phyloP scores from a whole-genome alignment of 805 yeast genomes.

The Yamadazyma takamatsuzukensis region DNA sequence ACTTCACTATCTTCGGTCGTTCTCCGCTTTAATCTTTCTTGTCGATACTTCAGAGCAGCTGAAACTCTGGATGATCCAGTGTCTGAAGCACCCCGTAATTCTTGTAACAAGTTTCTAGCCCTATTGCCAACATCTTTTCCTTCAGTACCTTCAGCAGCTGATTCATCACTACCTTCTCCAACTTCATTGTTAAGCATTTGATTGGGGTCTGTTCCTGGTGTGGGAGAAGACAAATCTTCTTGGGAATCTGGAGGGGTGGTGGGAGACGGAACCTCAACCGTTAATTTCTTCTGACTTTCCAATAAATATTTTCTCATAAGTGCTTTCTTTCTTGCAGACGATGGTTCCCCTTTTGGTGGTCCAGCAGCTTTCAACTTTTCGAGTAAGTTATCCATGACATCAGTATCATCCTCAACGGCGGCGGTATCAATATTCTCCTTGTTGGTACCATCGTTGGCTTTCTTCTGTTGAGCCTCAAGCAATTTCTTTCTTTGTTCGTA shows the following conservation, averaged over 20 bases:
- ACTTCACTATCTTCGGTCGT: slow-evolving; percentile 7
- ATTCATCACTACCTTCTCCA: slow-evolving; percentile 11
- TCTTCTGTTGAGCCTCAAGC: slow-evolving; percentile 45
- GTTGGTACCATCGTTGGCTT: slow-evolving; percentile 7
- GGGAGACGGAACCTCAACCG: slow-evolving; percentile 5
- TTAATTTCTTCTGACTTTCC: slow-evolving; percentile 26
- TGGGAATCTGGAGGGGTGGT: slow-evolving; percentile 1
- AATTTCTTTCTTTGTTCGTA: slow-evolving; percentile 74
- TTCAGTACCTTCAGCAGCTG: slow-evolving; percentile 4
- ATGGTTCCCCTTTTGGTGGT: slow-evolving; percentile 69
- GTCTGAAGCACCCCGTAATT: slow-evolving; percentile 43
- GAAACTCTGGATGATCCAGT: slow-evolving; percentile 18
- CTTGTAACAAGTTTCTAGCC: slow-evolving; percentile 62
- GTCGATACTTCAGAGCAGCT: slow-evolving; percentile 43
- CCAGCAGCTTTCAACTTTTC: slow-evolving; percentile 87
- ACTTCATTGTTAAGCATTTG: slow-evolving; percentile 10
- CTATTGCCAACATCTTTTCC: slow-evolving; percentile 42
- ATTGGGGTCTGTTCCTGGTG: slow-evolving; percentile 4
- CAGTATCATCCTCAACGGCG: slow-evolving; percentile 31
- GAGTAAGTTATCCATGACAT: slow-evolving; percentile 80
- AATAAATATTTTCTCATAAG: slow-evolving; percentile 61
- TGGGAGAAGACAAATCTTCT: slow-evolving; percentile 6
- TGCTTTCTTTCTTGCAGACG: slow-evolving; percentile 79
- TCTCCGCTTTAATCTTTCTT: slow-evolving; percentile 31
- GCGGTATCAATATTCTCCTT: slow-evolving; percentile 22